A percentile compares a stretch with the other conserved stretches of the same genome.
Evolutionary conservation across 2,329 filamentous ascomycete species (phyloP).

Genomic region (Epichloe sibirici): DNA sequence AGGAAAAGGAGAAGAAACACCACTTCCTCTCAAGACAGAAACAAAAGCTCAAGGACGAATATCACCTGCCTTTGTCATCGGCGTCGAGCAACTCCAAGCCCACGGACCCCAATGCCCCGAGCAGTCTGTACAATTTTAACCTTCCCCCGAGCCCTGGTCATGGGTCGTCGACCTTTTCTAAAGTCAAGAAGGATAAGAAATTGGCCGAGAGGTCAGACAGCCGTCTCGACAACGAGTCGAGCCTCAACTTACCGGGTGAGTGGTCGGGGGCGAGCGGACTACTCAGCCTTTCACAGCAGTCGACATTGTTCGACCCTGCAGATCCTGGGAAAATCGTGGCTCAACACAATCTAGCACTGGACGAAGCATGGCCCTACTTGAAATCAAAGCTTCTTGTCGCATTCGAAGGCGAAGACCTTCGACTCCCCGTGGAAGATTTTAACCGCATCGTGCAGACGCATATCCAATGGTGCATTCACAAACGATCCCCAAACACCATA

Average conservation of each 20-base stretch:
- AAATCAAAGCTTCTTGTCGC: conserved; percentile 65
- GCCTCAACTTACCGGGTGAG: conserved; percentile 27
- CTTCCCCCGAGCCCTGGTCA: conserved; percentile 61
- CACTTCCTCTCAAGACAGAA: conserved; percentile 71
- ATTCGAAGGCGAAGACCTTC: conserved; percentile 70
- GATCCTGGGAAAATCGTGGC: conserved; percentile 45
- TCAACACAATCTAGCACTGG: conserved; percentile 56
- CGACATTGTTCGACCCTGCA: conserved; percentile 38
- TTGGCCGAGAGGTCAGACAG: conserved; percentile 52
- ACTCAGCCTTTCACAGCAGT: conserved; percentile 29
- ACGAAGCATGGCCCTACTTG: conserved; percentile 74
- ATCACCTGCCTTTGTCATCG: conserved; percentile 60
- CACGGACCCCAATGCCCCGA: conserved; percentile 62
- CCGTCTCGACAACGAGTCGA: conserved; percentile 40
- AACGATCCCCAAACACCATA: conserved; percentile 56
- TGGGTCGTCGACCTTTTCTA: conserved; percentile 55
- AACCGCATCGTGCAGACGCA: conserved; percentile 71
- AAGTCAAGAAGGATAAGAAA: conserved; percentile 79
- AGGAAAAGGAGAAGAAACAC: conserved; percentile 57
- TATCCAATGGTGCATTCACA: conserved; percentile 65
- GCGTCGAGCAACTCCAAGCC: conserved; percentile 66
- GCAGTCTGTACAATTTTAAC: conserved; percentile 68
- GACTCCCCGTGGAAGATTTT: conserved; percentile 72
- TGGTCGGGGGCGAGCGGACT: conserved; percentile 44
- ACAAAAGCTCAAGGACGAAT: conserved; percentile 66